Evolutionary conservation across 176 grass and related monocot species (phyloP), one percentile per base, ranked within the genome.

Genomic region (Triticum turgidum): DNA sequence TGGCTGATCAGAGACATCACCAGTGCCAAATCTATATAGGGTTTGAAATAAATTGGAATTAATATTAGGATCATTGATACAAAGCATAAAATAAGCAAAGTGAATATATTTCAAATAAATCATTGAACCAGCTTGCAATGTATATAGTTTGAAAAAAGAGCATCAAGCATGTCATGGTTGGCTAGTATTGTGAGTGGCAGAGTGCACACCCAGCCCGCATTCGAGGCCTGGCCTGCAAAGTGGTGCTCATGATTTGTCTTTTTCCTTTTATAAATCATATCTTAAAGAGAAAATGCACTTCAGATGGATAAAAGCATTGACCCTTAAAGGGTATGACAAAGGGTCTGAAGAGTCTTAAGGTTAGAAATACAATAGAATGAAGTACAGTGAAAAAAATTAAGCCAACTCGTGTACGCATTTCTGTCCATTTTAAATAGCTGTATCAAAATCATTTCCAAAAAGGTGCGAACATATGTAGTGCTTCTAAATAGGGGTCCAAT

Each of bases 11-110:
- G 77, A 82, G 61, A 82, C 59, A 29, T 79, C 79, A 63, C 91
- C 87, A 81, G 83, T 70, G 33, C 61, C 85, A 90, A 92, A 95
- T 66, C 95, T 98, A 75, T 11, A 64, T 71, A 79, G 1, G 6
- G 34, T 74, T 78, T 38, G 37, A 85, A 85, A 67, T 30, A 77
- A 38, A 34, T 56, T 41, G 20, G 29, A 9, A 71, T 51, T 72
- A 70, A 44, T 20, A 41, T 73, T 2, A 75, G 11, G n/a, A 45
- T 20, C 10, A 29, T 70, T 85, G 34, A 41, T 5, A 80, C 30
- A 69, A 21, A 13, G 15, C 2, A 64, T 59, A 72, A 72, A 24
- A 25, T 20, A 62, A 61, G 17, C 1, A 38, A 76, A 76, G 15
- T 35, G 75, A 13, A 52, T 20, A 62, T 38, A 0, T 76, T 54